phyloP scores from a whole-genome alignment of 768 basidiomycete species.

The Mycena vulgaris region DNA sequence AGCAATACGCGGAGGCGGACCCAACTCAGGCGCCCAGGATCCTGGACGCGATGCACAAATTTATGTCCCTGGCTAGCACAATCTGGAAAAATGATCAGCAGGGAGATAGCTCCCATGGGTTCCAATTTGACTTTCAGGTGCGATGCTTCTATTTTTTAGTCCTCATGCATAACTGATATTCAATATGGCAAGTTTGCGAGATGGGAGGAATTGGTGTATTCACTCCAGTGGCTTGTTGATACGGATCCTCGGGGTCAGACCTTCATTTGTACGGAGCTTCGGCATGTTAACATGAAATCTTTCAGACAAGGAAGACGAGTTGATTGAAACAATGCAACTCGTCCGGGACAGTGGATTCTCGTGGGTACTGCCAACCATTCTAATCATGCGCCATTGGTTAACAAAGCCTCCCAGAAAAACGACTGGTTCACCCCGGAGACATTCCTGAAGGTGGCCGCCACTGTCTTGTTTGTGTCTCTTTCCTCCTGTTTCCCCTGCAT shows the following conservation, averaged over 20 bases:
- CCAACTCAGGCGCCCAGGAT: slow-evolving; percentile 53
- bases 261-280: neutral
- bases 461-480: slow-evolving; percentile 7
- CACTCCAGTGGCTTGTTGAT: slow-evolving; percentile 59
- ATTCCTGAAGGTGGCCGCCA: slow-evolving; percentile 53
- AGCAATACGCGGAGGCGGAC: slow-evolving; percentile 64
- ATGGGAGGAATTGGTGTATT: slow-evolving; percentile 51
- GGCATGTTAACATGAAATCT: neutral
- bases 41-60: slow-evolving; percentile 56
- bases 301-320: slow-evolving; percentile 51
- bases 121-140: slow-evolving; percentile 58
- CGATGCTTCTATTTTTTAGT: neutral
- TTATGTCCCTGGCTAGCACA: slow-evolving; percentile 51
- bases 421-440: slow-evolving; percentile 55
- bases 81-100: slow-evolving; percentile 55
- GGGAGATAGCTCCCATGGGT: slow-evolving; percentile 54
- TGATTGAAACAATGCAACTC: slow-evolving; percentile 60
- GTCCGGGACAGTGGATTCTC: slow-evolving; percentile 56
- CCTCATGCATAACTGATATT: no score
- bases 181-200: neutral
- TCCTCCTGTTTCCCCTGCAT: neutral
- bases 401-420: slow-evolving; percentile 44
- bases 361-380: slow-evolving; percentile 43
- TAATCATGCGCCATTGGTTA: neutral
- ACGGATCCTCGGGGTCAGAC: slow-evolving; percentile 54